Evolutionary conservation across 2,329 filamentous ascomycete species (phyloP).

Genomic region (Didymella segeticola): DNA sequence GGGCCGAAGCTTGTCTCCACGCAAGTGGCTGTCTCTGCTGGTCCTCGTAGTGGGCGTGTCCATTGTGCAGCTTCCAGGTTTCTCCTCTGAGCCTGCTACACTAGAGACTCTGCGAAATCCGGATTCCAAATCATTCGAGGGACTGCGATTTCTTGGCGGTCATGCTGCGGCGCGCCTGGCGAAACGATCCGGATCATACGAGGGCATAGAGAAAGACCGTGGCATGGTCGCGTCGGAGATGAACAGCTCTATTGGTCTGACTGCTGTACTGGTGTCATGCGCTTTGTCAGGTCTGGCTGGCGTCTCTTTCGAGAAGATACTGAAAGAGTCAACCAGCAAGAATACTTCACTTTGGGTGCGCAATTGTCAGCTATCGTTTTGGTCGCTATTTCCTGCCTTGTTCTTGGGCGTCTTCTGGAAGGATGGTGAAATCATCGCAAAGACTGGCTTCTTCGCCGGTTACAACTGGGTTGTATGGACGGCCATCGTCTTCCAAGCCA

Average conservation of each 20-base stretch:
- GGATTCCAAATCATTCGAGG: constrained; percentile 66
- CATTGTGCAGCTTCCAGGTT: constrained; percentile 79
- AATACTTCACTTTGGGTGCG: constrained; percentile 88
- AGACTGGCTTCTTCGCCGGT: constrained; percentile 90
- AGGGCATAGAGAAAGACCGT: constrained; percentile 77
- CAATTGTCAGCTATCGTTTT: constrained; percentile 93
- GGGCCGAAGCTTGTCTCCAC: constrained; percentile 70
- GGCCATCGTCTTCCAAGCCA: constrained; percentile 80
- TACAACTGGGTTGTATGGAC: constrained; percentile 94
- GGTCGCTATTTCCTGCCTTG: constrained; percentile 87
- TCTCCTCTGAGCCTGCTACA: constrained; percentile 57
- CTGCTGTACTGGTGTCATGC: constrained; percentile 79
- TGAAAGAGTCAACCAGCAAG: constrained; percentile 79
- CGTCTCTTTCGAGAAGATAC: constrained; percentile 87
- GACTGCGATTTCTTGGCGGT: constrained; percentile 71
- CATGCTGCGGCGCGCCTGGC: constrained; percentile 58
- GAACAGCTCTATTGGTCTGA: constrained; percentile 80
- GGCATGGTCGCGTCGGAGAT: constrained; percentile 63
- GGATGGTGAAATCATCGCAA: constrained; percentile 82
- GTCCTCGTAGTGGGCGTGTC: constrained; percentile 82
- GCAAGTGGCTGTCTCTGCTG: constrained; percentile 81
- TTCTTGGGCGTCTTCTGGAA: constrained; percentile 86
- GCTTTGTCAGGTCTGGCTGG: constrained; percentile 83
- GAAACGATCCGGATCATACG: constrained; percentile 80
- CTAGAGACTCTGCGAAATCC: constrained; percentile 66